phyloP scores from a whole-genome alignment of 257 asterid genomes.

The Rehmannia glutinosa region DNA sequence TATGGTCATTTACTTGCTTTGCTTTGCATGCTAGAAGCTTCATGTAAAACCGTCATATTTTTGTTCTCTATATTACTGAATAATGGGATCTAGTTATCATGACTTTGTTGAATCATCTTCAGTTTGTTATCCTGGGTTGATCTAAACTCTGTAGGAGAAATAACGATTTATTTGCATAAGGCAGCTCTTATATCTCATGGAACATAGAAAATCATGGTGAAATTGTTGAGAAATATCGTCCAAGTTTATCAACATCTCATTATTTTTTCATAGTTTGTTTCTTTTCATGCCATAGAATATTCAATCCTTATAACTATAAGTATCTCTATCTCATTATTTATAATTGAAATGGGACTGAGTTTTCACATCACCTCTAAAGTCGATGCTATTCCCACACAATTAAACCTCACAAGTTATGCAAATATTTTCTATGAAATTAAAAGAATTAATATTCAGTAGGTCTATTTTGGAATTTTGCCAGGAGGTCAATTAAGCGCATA shows the following conservation, averaged over 20 bases:
- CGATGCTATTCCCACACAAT: too few relatives aligned
- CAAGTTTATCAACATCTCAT: background rate
- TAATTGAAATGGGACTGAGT: too few relatives aligned
- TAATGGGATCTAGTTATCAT: background rate
- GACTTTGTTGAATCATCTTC: background rate
- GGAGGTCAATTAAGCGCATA: too few relatives aligned
- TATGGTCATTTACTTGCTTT: too few relatives aligned
- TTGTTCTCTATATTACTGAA: background rate
- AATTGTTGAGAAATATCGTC: background rate
- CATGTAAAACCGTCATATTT: background rate
- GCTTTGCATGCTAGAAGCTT: background rate
- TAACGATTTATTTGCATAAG: background rate
- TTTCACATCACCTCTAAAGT: too few relatives aligned
- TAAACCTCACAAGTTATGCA: too few relatives aligned
- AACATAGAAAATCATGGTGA: background rate
- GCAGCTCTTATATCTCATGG: slow-evolving; percentile 1
- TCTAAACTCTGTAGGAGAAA: background rate
- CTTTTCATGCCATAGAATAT: background rate
- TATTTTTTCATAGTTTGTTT: background rate
- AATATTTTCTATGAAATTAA: too few relatives aligned
- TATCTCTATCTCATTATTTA: background rate
- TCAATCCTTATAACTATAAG: background rate
- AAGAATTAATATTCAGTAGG: too few relatives aligned
- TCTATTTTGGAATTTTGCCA: too few relatives aligned
- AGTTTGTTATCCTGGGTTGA: background rate